Evolutionary conservation across 2,329 filamentous ascomycete species (phyloP).

Genomic region (Trichoderma lentiforme): DNA sequence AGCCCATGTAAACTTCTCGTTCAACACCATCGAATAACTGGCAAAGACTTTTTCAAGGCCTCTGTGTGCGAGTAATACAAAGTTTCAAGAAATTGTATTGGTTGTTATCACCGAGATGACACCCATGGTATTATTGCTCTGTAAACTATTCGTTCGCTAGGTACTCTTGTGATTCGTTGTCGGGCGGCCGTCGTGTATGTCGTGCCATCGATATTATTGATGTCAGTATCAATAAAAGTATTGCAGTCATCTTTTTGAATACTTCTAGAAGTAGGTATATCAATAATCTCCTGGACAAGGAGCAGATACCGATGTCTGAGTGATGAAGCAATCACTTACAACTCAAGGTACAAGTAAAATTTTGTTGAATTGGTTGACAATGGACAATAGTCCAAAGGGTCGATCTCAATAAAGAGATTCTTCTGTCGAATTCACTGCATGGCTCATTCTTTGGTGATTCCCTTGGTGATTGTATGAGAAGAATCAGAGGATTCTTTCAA

Average conservation of each 20-base stretch:
- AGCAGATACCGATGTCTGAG: not conserved
- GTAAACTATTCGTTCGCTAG: not conserved
- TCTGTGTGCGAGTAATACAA: not conserved
- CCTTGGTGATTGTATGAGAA: not conserved
- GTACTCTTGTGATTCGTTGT: not conserved
- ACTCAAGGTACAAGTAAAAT: not conserved
- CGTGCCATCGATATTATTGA: not conserved
- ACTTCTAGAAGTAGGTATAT: not conserved
- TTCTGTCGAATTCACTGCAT: not conserved
- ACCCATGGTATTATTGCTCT: not conserved
- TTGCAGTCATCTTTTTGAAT: not conserved
- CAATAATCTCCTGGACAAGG: rapidly evolving
- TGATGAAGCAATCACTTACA: rapidly evolving
- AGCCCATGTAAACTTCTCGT: not conserved
- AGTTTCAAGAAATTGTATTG: not conserved
- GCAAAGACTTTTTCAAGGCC: too few relatives aligned
- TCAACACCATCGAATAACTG: not conserved
- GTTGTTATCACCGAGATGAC: rapidly evolving
- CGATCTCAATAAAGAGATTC: not conserved
- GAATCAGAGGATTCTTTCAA: not conserved
- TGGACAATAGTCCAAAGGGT: not conserved
- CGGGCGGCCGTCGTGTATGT: not conserved
- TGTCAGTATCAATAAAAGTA: rapidly evolving
- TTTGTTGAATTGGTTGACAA: not conserved
- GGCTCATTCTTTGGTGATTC: not conserved